phyloP scores from a whole-genome alignment of 768 basidiomycete species.

The Gloeostereum incarnatum region DNA sequence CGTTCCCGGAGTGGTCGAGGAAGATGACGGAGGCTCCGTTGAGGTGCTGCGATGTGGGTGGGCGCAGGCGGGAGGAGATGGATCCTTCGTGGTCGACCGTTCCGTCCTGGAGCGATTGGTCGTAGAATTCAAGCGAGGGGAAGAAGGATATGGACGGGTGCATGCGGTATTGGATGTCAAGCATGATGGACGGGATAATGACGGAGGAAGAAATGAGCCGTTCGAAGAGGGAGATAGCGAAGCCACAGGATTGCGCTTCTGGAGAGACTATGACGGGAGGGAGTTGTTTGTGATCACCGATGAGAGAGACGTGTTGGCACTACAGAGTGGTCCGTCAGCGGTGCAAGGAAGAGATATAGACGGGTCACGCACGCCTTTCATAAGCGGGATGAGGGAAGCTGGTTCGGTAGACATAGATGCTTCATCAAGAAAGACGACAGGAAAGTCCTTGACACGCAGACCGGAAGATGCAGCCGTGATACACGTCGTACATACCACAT shows the following conservation, averaged over 20 bases:
- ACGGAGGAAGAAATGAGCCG: conserved; percentile 29
- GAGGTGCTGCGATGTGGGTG: conserved; percentile 54
- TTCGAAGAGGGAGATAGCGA: conserved; percentile 83
- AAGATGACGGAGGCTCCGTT: conserved; percentile 57
- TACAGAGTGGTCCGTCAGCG: conserved; percentile 18
- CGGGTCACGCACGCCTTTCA: conserved; percentile 73
- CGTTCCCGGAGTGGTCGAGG: conserved; percentile 67
- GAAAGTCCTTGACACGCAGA: conserved; percentile 75
- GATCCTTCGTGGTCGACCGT: conserved; percentile 50
- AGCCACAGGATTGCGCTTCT: conserved; percentile 63
- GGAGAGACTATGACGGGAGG: conserved; percentile 79
- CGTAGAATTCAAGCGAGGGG: conserved; percentile 80
- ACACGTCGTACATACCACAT: conserved; percentile 87
- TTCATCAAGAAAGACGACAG: conserved; percentile 90
- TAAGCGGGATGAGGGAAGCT: conserved; percentile 81
- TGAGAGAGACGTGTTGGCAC: conserved; percentile 78
- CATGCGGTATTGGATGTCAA: conserved; percentile 95
- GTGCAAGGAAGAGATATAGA: conserved; percentile 8
- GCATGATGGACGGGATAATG: conserved; percentile 87
- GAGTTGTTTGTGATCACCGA: conserved; percentile 96
- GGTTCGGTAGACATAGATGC: conserved; percentile 97
- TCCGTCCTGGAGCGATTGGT: conserved; percentile 59
- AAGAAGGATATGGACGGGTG: conserved; percentile 85
- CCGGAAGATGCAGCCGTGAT: conserved; percentile 63
- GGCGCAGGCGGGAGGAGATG: conserved; percentile 39